A percentile compares a stretch with the other conserved stretches of the same genome.
These are phyloP conservation scores for Russula dissimulans DNA, from an alignment of 768 basidiomycete species.

Conservation along the genomic window DNA sequence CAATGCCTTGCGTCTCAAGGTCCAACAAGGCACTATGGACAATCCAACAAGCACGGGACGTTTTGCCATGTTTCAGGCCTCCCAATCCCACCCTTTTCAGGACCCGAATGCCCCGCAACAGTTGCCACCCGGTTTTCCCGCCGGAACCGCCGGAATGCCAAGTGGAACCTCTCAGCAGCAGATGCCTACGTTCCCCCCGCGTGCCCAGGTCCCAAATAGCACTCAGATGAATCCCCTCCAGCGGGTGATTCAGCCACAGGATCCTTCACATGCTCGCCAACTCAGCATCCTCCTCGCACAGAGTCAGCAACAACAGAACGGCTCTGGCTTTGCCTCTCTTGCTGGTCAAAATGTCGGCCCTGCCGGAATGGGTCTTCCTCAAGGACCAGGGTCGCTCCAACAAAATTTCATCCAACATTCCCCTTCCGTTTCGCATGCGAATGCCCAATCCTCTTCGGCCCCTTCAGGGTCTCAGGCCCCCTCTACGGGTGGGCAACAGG, in stretches of 20 bases:
- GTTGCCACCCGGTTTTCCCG: neutral
- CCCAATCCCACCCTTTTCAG: neutral
- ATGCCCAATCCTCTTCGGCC: neutral
- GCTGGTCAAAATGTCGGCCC: conserved; percentile 7
- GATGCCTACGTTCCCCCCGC: conserved; percentile 3
- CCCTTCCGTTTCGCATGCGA: neutral
- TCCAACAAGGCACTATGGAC: conserved; percentile 5
- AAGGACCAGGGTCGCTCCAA: conserved; percentile 5
- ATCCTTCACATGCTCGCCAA: neutral
- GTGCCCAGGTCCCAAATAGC: neutral
- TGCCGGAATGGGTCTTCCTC: conserved; percentile 6
- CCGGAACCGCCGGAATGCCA: neutral
- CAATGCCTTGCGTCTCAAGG: neutral
- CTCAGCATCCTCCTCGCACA: neutral
- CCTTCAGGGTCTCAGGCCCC: neutral
- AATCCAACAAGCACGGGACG: conserved; percentile 1
- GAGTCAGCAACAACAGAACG: conserved; percentile 5
- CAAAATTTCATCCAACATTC: conserved; percentile 5
- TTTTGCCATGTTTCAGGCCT: neutral
- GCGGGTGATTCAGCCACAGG: conserved; percentile 3
- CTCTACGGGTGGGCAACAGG: neutral
- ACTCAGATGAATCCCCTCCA: conserved; percentile 4
- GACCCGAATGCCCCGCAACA: conserved; percentile 7
- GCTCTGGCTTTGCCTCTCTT: conserved; percentile 1
- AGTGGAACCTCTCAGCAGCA: conserved; percentile 2